Conservation (phyloP, 371 early-diverging fungal genomes). For the Zychaea mexicana region DNA sequence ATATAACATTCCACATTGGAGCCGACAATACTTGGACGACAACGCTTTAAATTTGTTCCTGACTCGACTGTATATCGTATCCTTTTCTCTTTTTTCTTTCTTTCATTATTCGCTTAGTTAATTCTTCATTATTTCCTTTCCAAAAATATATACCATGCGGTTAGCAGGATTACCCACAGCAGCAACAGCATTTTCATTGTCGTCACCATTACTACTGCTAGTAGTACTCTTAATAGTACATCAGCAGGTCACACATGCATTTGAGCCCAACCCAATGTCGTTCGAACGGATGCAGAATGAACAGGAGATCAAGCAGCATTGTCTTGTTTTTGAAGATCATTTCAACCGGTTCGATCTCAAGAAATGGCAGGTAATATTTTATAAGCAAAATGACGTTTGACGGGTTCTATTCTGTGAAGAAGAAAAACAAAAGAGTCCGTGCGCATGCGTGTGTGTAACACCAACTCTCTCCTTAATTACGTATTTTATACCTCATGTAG, state of each 20-base stretch:
- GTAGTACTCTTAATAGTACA: too few species aligned
- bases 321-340: conserved; percentile 64
- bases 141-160: neutral
- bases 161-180: too few species aligned
- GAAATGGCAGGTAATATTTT: conserved; percentile 52
- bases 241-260: conserved; percentile 7
- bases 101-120: neutral
- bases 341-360: conserved; percentile 60
- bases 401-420: too few species aligned
- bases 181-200: neutral
- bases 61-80: neutral
- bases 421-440: neutral
- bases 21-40: too few species aligned
- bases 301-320: conserved; percentile 19
- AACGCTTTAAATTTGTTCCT: neutral
- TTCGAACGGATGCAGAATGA: neutral
- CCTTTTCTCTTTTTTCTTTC: neutral
- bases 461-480: neutral
- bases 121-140: too few species aligned
- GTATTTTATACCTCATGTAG: conserved; percentile 16
- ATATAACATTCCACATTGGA: too few species aligned
- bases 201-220: conserved; percentile 22
- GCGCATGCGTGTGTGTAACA: neutral
- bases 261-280: neutral
- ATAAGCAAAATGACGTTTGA: neutral